phyloP scores from a whole-genome alignment of 257 asterid genomes.

The Galeopsis tetrahit region DNA sequence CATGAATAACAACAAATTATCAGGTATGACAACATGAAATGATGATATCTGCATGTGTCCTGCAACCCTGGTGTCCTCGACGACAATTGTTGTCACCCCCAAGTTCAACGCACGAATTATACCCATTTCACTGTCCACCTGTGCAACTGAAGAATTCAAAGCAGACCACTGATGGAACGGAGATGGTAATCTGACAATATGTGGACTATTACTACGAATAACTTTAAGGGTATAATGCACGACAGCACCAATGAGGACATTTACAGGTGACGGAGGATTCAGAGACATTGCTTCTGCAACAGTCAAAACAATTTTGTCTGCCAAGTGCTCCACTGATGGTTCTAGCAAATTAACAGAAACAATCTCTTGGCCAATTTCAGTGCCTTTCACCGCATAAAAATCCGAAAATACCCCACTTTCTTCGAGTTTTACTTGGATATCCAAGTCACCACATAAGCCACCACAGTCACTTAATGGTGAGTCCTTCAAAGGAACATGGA shows the following conservation, averaged over 20 bases:
- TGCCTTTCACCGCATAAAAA: conserved; percentile 78
- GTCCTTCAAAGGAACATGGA: conserved; percentile 82
- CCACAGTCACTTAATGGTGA: conserved; percentile 93
- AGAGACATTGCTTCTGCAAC: conserved; percentile 98
- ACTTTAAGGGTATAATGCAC: conserved; percentile 73
- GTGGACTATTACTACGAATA: conserved; percentile 70
- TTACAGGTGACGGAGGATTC: conserved; percentile 87
- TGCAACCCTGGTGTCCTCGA: conserved; percentile 85
- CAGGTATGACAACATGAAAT: conserved; percentile 84
- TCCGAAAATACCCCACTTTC: conserved; percentile 87
- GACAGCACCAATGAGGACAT: conserved; percentile 79
- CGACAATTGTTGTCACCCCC: conserved; percentile 70
- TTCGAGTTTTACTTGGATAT: conserved; percentile 82
- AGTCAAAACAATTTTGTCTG: conserved; percentile 74
- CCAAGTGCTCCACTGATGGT: conserved; percentile 59
- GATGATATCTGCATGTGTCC: conserved; percentile 85
- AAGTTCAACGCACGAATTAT: conserved; percentile 62
- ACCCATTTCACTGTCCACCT: conserved; percentile 65
- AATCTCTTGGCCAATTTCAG: conserved; percentile 85
- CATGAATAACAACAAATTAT: conserved; percentile 58
- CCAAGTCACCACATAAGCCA: conserved; percentile 90
- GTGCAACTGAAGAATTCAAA: conserved; percentile 80
- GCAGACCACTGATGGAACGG: conserved; percentile 75
- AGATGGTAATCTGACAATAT: conserved; percentile 74
- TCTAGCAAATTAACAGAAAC: conserved; percentile 81